A percentile compares a stretch with the other conserved stretches of the same genome.
These are phyloP conservation scores for Trichoderma parareesei DNA, from an alignment of 495 filamentous ascomycete species.

Conservation along the genomic window DNA sequence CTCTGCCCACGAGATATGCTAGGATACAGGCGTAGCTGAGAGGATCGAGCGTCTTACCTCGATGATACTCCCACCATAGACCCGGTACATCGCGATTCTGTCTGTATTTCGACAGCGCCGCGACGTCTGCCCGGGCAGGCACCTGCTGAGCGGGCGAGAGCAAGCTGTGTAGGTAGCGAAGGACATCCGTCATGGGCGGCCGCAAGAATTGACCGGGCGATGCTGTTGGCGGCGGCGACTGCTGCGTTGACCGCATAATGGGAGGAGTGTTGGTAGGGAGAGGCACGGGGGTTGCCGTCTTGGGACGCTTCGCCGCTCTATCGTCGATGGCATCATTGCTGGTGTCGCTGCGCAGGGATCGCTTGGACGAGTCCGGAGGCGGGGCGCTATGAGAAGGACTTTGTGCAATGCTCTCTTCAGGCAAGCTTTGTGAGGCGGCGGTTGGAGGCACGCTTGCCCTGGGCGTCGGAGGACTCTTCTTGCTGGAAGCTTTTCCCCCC, in stretches of 20 bases:
- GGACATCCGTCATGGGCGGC: neutral
- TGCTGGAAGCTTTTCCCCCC: neutral
- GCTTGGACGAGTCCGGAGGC: neutral
- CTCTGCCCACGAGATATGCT: slow-evolving; percentile 2
- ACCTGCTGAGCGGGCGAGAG: neutral
- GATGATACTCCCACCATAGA: neutral
- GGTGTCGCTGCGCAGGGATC: neutral
- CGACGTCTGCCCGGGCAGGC: slow-evolving; percentile 2
- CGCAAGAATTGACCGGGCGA: neutral
- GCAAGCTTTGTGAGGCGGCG: neutral
- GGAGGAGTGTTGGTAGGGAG: neutral
- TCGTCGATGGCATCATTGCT: neutral
- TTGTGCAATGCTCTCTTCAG: neutral
- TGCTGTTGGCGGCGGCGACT: neutral
- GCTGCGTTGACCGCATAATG: no score
- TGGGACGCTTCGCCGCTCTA: neutral
- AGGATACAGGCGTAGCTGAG: slow-evolving; percentile 7
- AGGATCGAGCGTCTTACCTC: neutral
- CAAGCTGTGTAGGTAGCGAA: neutral
- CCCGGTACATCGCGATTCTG: neutral
- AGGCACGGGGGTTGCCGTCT: neutral
- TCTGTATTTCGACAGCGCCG: neutral
- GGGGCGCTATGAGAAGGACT: neutral
- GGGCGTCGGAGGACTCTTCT: neutral
- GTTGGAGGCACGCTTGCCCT: neutral